Evolutionary conservation across 345 rosid species (phyloP).

Genomic region (Nasturtium officinale): DNA sequence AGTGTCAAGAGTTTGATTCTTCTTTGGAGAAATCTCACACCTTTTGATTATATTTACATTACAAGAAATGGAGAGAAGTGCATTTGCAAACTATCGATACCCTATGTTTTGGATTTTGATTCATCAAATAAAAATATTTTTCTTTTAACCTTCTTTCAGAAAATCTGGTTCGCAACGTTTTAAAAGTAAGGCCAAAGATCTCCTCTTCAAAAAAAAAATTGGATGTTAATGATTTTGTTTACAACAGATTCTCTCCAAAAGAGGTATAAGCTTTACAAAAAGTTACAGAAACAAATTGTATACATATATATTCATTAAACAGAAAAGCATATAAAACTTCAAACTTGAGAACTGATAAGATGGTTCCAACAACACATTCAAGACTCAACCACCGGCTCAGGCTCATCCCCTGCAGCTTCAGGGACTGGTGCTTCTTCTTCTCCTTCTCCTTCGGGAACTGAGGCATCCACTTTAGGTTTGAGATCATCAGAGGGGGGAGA

Average conservation of each 20-base stretch:
- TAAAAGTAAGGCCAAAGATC: neutral
- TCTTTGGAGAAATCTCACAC: conserved; percentile 20
- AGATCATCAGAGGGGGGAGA: conserved; percentile 54
- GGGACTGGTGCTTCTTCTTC: conserved; percentile 23
- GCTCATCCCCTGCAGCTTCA: conserved; percentile 36
- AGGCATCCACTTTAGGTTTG: conserved; percentile 14
- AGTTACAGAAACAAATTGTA: conserved; percentile 14
- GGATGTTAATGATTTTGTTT: conserved; percentile 28
- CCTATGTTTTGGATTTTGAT: conserved; percentile 31
- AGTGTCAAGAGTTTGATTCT: conserved; percentile 21
- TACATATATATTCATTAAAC: conserved; percentile 25
- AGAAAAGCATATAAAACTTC: conserved; percentile 30
- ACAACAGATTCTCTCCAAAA: conserved; percentile 36
- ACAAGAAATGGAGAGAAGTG: conserved; percentile 30
- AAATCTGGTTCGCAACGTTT: neutral
- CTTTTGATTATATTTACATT: conserved; percentile 33
- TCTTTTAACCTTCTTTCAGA: conserved; percentile 11
- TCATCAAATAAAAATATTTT: conserved; percentile 18
- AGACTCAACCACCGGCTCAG: conserved; percentile 36
- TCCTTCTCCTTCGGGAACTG: conserved; percentile 23
- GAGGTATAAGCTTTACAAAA: conserved; percentile 29
- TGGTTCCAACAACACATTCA: conserved; percentile 15
- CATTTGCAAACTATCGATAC: neutral
- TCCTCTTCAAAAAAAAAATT: neutral
- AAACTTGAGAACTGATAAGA: conserved; percentile 22